phyloP scores from a whole-genome alignment of 1,284 basidiomycete genomes.

The Apiotrichum laibachii region DNA sequence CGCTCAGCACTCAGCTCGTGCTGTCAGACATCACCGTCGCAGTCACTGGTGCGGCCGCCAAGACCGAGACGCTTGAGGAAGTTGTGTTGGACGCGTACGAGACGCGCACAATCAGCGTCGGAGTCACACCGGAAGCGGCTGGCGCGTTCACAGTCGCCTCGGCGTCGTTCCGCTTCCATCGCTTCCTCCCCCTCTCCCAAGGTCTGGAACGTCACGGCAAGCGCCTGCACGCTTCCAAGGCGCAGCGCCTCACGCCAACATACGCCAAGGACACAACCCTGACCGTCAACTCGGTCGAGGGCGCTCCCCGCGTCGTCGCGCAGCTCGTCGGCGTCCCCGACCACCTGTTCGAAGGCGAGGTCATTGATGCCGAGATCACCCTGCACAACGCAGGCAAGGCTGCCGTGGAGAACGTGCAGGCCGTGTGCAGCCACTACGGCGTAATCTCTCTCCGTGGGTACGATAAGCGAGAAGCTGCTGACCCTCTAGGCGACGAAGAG shows the following conservation, averaged over 20 bases:
- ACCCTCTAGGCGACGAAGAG: conserved; percentile 4
- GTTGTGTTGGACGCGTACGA: conserved; percentile 49
- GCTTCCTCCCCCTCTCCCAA: conserved; percentile 51
- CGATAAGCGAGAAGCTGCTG: background rate
- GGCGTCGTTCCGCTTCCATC: conserved; percentile 50
- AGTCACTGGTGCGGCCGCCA: conserved; percentile 19
- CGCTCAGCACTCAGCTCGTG: conserved; percentile 48
- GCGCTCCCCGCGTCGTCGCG: conserved; percentile 42
- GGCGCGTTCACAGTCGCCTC: conserved; percentile 35
- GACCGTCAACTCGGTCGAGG: conserved; percentile 40
- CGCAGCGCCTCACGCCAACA: conserved; percentile 45
- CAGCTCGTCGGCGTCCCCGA: conserved; percentile 31
- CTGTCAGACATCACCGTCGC: conserved; percentile 29
- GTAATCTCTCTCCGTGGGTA: conserved; percentile 15
- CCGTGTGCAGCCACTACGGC: conserved; percentile 34
- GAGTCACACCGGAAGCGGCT: conserved; percentile 28
- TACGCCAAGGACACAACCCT: conserved; percentile 53
- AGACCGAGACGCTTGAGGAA: conserved; percentile 28
- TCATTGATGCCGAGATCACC: conserved; percentile 22
- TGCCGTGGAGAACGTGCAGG: conserved; percentile 31
- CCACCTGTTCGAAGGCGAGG: conserved; percentile 43
- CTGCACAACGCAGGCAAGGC: conserved; percentile 44
- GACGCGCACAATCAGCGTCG: conserved; percentile 37
- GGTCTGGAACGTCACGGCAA: conserved; percentile 46
- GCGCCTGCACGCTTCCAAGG: conserved; percentile 51